Percentiles rank a stretch among this genome's conserved stretches.
These are phyloP conservation scores for Pulicaria dysenterica DNA, from an alignment of 129 eudicot species.

Conservation along the genomic window DNA sequence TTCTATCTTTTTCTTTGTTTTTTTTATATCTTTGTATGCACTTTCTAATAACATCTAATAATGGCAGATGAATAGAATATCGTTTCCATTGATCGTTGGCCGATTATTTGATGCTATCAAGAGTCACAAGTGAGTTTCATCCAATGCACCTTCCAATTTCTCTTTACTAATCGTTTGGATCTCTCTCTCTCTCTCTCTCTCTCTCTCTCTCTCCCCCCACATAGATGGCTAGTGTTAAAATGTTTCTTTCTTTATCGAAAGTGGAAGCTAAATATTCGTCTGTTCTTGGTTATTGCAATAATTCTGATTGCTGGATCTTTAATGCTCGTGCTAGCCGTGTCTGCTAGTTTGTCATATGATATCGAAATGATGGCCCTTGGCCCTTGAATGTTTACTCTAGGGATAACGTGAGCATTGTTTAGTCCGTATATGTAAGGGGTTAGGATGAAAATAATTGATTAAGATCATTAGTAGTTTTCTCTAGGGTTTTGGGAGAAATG, in stretches of 20 bases:
- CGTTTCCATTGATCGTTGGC: constrained; percentile 51
- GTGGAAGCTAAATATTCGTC: constrained; percentile 9
- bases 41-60: constrained; percentile 7
- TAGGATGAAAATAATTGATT: too few relatives aligned
- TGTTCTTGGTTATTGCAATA: not conserved
- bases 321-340: not conserved
- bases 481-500: not conserved
- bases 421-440: not conserved
- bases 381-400: too few relatives aligned
- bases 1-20: not conserved
- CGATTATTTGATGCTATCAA: constrained; percentile 58
- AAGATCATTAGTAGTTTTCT: not conserved
- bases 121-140: constrained; percentile 77
- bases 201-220: not conserved
- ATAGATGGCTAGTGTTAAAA: not conserved
- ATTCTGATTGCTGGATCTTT: not conserved
- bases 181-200: not conserved
- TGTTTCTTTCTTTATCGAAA: not conserved
- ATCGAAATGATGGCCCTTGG: not conserved
- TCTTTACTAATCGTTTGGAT: constrained; percentile 21
- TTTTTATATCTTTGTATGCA: not conserved
- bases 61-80: constrained; percentile 55
- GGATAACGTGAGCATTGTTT: constrained; percentile 4
- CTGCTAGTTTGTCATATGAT: not conserved
- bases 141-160: constrained; percentile 19